These are phyloP conservation scores for Amaranthus cruentus DNA, from an alignment of 148 eudicot species.

Conservation along the genomic window DNA sequence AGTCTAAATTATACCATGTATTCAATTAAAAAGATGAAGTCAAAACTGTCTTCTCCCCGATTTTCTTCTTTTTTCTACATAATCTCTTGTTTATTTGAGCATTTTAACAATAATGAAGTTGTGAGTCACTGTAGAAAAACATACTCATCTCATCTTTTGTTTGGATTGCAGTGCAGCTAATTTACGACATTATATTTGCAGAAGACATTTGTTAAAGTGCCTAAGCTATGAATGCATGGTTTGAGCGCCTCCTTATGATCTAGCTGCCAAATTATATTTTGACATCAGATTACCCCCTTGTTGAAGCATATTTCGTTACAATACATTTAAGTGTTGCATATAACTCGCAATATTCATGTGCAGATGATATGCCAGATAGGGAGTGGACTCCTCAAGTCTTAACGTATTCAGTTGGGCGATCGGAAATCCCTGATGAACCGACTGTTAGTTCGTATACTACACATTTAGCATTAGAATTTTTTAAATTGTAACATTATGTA, in stretches of 20 bases:
- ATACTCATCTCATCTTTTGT: conserved; percentile 3
- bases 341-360: background rate
- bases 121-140: conserved; percentile 1
- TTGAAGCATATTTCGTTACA: background rate
- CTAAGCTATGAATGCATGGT: background rate
- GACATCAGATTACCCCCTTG: background rate
- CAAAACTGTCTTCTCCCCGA: background rate
- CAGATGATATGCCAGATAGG: background rate
- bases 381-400: background rate
- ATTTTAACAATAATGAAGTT: background rate
- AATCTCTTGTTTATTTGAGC: background rate
- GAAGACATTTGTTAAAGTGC: conserved; percentile 48
- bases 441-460: background rate
- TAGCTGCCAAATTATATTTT: background rate
- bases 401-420: background rate
- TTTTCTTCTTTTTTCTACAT: background rate
- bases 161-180: conserved; percentile 49
- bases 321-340: background rate
- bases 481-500: background rate
- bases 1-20: background rate
- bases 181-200: conserved; percentile 60
- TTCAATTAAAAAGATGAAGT: background rate
- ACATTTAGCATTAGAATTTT: background rate
- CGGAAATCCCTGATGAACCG: background rate
- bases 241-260: background rate